phyloP scores from a whole-genome alignment of 2,329 filamentous ascomycete species.

The Colletotrichum kahawae region DNA sequence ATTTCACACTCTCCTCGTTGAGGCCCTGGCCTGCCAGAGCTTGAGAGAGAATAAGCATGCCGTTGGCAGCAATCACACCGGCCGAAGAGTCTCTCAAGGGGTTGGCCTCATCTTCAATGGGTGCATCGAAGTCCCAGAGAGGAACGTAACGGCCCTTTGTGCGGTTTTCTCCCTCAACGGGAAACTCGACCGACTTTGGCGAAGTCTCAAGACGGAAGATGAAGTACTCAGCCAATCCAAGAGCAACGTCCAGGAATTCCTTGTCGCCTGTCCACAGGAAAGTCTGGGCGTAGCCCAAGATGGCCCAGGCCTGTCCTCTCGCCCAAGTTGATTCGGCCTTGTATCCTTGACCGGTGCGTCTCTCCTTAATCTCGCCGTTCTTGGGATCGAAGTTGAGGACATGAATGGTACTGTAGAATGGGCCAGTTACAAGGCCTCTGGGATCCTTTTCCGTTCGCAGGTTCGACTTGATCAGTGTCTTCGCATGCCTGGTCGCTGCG shows the following conservation, averaged over 20 bases:
- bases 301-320: constrained; percentile 57
- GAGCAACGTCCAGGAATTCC: constrained; percentile 48
- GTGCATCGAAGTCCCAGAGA: constrained; percentile 55
- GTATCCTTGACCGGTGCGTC: constrained; percentile 54
- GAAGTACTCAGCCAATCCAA: constrained; percentile 55
- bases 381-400: constrained; percentile 53
- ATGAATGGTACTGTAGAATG: constrained; percentile 45
- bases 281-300: constrained; percentile 54
- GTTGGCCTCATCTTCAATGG: constrained; percentile 31
- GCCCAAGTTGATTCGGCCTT: constrained; percentile 52
- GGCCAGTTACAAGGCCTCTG: background rate
- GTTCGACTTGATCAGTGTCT: constrained; percentile 42
- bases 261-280: constrained; percentile 51
- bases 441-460: constrained; percentile 38
- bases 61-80: constrained; percentile 45
- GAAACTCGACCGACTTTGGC: constrained; percentile 32
- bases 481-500: constrained; percentile 43
- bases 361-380: constrained; percentile 46
- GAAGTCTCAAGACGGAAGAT: constrained; percentile 41
- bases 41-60: constrained; percentile 43
- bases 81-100: constrained; percentile 42
- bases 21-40: constrained; percentile 27
- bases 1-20: constrained; percentile 24
- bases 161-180: constrained; percentile 22
- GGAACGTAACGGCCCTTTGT: constrained; percentile 31